Conservation (phyloP, 2,329 filamentous ascomycete genomes). For the Aspergillus sp. region DNA sequence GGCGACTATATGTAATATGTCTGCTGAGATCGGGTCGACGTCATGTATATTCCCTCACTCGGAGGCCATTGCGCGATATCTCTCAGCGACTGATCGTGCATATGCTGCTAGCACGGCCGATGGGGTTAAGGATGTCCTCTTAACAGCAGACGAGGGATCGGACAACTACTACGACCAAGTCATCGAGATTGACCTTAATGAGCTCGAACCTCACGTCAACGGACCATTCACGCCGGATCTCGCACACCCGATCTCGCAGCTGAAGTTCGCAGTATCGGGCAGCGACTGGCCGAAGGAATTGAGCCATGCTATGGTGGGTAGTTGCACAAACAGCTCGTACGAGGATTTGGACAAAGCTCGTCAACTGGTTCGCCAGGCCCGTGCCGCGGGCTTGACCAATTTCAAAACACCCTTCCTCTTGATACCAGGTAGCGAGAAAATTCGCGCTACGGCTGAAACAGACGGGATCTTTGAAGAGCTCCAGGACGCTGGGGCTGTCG, state of each 20-base stretch:
- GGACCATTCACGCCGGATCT: constrained; percentile 95
- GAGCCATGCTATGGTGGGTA: constrained; percentile 91
- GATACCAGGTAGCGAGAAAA: constrained; percentile 90
- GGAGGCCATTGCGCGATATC: constrained; percentile 91
- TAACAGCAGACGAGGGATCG: constrained; percentile 77
- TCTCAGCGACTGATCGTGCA: constrained; percentile 76
- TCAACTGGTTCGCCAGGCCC: constrained; percentile 61
- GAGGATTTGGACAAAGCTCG: constrained; percentile 72
- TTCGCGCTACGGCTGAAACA: constrained; percentile 78
- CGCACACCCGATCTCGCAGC: constrained; percentile 91
- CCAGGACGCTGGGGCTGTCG: constrained; percentile 85
- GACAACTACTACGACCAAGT: constrained; percentile 73
- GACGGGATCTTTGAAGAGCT: constrained; percentile 87
- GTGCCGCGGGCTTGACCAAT: constrained; percentile 76
- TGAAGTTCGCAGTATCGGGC: constrained; percentile 78
- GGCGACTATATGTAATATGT: constrained; percentile 67
- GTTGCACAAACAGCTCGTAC: constrained; percentile 83
- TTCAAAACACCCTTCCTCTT: constrained; percentile 85
- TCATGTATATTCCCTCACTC: constrained; percentile 94
- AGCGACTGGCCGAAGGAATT: constrained; percentile 91
- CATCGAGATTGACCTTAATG: constrained; percentile 84
- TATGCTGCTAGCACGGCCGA: constrained; percentile 62
- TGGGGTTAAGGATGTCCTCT: constrained; percentile 39
- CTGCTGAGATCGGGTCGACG: constrained; percentile 59
- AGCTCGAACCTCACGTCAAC: constrained; percentile 94